A percentile compares a stretch with the other conserved stretches of the same genome.
phyloP scores from a whole-genome alignment of 2,329 filamentous ascomycete genomes.

The Knufia fluminis region DNA sequence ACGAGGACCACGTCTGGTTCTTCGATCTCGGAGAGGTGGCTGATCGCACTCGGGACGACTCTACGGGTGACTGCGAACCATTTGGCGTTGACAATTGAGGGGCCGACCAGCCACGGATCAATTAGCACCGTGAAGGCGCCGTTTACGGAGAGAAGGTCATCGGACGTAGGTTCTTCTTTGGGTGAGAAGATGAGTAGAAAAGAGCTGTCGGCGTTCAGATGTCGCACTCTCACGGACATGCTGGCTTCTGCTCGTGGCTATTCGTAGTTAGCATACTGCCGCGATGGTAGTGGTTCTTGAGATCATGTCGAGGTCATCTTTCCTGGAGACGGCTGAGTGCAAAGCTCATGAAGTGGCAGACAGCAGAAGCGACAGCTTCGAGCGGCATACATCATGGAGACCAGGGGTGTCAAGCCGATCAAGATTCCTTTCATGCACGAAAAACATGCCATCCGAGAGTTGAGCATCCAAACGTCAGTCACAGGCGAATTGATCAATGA shows the following conservation, averaged over 20 bases:
- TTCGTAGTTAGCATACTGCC: neutral
- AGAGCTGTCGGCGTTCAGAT: constrained; percentile 27
- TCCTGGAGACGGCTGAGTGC: neutral
- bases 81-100: constrained; percentile 51
- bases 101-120: constrained; percentile 60
- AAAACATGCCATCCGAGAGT: neutral
- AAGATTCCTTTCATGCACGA: neutral
- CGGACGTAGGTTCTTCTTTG: constrained; percentile 6
- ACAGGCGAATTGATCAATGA: too few relatives aligned
- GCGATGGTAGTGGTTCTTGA: neutral
- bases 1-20: constrained; percentile 50
- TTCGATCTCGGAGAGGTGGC: constrained; percentile 46
- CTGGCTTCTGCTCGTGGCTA: neutral
- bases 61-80: constrained; percentile 53
- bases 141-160: constrained; percentile 12
- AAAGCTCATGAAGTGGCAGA: too few relatives aligned
- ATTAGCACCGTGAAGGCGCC: constrained; percentile 54
- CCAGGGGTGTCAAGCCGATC: neutral
- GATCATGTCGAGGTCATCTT: neutral
- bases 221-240: constrained; percentile 21
- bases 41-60: constrained; percentile 47
- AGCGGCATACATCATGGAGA: neutral
- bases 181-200: constrained; percentile 28
- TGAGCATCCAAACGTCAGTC: neutral
- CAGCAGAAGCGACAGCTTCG: too few relatives aligned